A percentile compares a stretch with the other conserved stretches of the same genome.
These are phyloP conservation scores for Chiua virens DNA, from an alignment of 768 basidiomycete genomes.

Conservation along the genomic window DNA sequence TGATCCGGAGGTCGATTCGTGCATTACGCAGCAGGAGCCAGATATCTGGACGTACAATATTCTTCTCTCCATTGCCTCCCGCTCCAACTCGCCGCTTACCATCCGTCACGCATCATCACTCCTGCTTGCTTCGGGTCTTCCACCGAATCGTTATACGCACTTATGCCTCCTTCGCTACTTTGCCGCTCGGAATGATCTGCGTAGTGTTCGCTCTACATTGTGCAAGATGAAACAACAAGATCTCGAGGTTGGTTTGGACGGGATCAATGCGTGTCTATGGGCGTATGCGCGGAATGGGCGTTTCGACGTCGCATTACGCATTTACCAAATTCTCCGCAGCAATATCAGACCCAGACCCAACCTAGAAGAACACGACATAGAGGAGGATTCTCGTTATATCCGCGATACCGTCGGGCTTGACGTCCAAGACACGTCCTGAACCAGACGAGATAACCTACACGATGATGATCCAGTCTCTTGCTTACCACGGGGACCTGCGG, in stretches of 20 bases:
- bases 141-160: slow-evolving; percentile 63
- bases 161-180: slow-evolving; percentile 60
- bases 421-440: slow-evolving; percentile 39
- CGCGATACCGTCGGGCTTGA: slow-evolving; percentile 44
- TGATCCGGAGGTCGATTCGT: slow-evolving; percentile 2
- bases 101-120: slow-evolving; percentile 55
- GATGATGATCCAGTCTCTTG: slow-evolving; percentile 63
- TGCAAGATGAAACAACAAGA: slow-evolving; percentile 50
- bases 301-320: slow-evolving; percentile 53
- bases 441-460: slow-evolving; percentile 72
- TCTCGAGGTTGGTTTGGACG: slow-evolving; percentile 58
- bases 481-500: slow-evolving; percentile 68
- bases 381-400: slow-evolving; percentile 40
- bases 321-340: slow-evolving; percentile 66
- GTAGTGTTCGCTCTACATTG: slow-evolving; percentile 56
- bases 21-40: slow-evolving; percentile 36
- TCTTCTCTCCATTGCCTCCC: slow-evolving; percentile 61
- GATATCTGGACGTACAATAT: slow-evolving; percentile 72
- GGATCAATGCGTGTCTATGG: slow-evolving; percentile 70
- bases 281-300: slow-evolving; percentile 56
- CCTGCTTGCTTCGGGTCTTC: slow-evolving; percentile 51
- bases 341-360: slow-evolving; percentile 42
- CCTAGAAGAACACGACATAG: slow-evolving; percentile 35
- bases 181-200: slow-evolving; percentile 44
- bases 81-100: slow-evolving; percentile 42